phyloP scores from a whole-genome alignment of 768 basidiomycete species.

The Boletus reticuloceps region DNA sequence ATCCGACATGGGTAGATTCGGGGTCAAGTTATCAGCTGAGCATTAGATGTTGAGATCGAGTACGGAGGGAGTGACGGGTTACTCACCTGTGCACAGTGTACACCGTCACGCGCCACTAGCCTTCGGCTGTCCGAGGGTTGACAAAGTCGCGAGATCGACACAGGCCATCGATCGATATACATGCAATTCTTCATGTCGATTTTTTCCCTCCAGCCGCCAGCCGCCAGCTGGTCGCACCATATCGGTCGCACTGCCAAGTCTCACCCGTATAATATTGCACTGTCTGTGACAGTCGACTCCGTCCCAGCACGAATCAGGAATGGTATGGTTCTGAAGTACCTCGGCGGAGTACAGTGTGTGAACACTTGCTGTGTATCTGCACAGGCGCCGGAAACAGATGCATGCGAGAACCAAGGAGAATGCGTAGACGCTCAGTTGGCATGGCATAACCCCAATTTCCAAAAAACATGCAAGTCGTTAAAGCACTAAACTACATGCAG shows the following conservation, averaged over 20 bases:
- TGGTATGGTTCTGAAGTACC: neutral
- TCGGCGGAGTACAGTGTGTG: neutral
- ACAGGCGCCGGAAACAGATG: neutral
- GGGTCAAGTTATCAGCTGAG: neutral
- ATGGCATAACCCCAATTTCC: neutral
- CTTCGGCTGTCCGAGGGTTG: neutral
- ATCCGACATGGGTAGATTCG: slow-evolving; percentile 9
- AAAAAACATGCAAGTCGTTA: neutral
- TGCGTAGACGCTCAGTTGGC: neutral
- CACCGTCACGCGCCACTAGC: neutral
- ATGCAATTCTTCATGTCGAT: no score
- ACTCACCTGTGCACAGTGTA: neutral
- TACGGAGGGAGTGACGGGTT: neutral
- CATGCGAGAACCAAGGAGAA: neutral
- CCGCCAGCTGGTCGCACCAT: neutral
- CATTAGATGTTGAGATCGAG: neutral
- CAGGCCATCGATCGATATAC: neutral
- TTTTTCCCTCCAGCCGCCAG: neutral
- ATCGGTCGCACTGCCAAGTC: neutral
- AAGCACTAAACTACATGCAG: neutral
- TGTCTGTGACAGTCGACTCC: neutral
- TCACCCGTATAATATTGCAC: neutral
- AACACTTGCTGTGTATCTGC: neutral
- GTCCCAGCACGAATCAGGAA: neutral
- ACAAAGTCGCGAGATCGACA: neutral